Evolutionary conservation across 73 alveolate species (phyloP).

Genomic region (Uronychia setigera): DNA sequence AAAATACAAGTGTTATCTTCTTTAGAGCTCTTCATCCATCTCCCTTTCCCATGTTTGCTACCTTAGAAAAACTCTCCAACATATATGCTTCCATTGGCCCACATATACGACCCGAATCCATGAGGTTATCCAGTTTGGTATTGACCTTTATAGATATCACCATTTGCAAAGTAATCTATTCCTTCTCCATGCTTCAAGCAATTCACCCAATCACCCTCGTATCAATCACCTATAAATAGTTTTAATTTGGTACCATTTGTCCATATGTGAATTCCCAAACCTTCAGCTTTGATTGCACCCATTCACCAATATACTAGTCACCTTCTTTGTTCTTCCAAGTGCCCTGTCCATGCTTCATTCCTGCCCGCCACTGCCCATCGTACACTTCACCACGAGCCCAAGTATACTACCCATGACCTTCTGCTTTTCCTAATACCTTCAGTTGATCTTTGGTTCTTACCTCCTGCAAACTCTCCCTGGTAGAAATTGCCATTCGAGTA

Average conservation of each 20-base stretch:
- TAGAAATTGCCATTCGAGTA: not conserved
- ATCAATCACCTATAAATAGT: not conserved
- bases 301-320: slow-evolving; percentile 34
- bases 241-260: not conserved
- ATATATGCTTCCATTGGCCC: slow-evolving; percentile 68
- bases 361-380: slow-evolving; percentile 66
- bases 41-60: slow-evolving; percentile 71
- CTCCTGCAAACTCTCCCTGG: too few relatives aligned
- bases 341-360: slow-evolving; percentile 42
- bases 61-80: slow-evolving; percentile 77
- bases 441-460: too few relatives aligned
- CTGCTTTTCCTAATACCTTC: too few relatives aligned
- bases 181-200: slow-evolving; percentile 48
- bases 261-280: not conserved
- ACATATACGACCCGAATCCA: slow-evolving; percentile 75
- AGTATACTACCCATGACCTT: slow-evolving; percentile 38
- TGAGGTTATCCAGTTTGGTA: slow-evolving; percentile 66
- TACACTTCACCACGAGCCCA: slow-evolving; percentile 34
- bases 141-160: slow-evolving; percentile 76
- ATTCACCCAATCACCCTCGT: slow-evolving; percentile 11
- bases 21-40: slow-evolving; percentile 8
- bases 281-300: slow-evolving; percentile 21
- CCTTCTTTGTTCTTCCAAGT: slow-evolving; percentile 36
- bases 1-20: not conserved
- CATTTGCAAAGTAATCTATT: slow-evolving; percentile 56